These are phyloP conservation scores for Coprinopsis sp. DNA, from an alignment of 768 basidiomycete genomes.

Conservation along the genomic window DNA sequence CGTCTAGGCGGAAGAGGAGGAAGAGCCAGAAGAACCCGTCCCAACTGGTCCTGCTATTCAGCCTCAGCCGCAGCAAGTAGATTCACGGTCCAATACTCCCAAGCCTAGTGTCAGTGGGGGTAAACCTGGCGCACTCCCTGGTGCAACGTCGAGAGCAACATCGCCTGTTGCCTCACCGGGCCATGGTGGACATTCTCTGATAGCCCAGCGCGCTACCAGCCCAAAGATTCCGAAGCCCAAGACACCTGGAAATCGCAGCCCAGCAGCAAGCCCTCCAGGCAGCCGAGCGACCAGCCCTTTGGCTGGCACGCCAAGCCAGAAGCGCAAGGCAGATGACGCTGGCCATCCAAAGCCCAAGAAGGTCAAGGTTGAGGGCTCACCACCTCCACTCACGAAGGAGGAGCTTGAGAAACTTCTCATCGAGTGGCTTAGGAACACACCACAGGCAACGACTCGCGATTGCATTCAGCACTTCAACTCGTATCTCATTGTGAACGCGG, in stretches of 20 bases:
- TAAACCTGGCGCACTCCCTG: constrained; percentile 28
- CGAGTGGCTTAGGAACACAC: constrained; percentile 67
- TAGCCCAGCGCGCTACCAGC: constrained; percentile 83
- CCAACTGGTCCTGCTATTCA: constrained; percentile 40
- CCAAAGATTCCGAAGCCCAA: constrained; percentile 67
- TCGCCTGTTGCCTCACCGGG: constrained; percentile 53
- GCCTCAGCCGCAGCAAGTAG: constrained; percentile 43
- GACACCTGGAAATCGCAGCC: constrained; percentile 38
- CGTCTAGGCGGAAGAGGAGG: constrained; percentile 63
- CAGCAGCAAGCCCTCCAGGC: constrained; percentile 50
- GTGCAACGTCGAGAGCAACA: constrained; percentile 47
- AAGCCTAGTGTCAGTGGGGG: constrained; percentile 30
- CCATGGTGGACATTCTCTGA: constrained; percentile 70
- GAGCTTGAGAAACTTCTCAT: constrained; percentile 67
- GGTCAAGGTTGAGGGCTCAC: constrained; percentile 46
- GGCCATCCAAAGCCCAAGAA: constrained; percentile 43
- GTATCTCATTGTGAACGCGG: constrained; percentile 57
- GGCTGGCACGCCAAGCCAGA: constrained; percentile 26
- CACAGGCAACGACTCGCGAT: constrained; percentile 70
- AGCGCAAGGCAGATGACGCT: constrained; percentile 44
- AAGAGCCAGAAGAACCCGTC: constrained; percentile 56
- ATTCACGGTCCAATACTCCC: constrained; percentile 45
- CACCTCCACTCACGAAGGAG: constrained; percentile 36
- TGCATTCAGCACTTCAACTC: constrained; percentile 78
- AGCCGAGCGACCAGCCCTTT: constrained; percentile 44